Evolutionary conservation across 2,329 filamentous ascomycete species (phyloP).

Genomic region (Penicillium concentricum): DNA sequence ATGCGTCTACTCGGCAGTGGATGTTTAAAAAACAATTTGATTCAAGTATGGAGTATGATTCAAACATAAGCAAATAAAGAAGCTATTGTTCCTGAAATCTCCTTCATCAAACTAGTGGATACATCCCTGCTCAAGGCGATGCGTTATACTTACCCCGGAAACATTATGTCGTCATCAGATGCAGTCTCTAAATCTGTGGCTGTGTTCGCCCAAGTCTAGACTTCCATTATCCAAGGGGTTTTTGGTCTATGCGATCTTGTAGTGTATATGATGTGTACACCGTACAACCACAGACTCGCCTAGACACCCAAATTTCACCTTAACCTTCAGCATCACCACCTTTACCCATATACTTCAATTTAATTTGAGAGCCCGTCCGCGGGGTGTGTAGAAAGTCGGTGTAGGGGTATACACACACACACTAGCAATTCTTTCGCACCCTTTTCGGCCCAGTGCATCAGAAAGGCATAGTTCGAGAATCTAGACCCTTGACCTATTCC

Average conservation of each 20-base stretch:
- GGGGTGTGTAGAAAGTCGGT: not conserved
- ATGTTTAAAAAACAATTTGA: not conserved
- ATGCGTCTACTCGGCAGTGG: not conserved
- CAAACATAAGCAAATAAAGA: not conserved
- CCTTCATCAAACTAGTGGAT: not conserved
- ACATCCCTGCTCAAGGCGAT: not conserved
- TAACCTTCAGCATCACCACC: not conserved
- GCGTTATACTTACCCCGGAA: not conserved
- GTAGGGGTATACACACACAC: not conserved
- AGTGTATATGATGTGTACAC: not conserved
- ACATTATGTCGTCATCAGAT: not conserved
- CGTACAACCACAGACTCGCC: not conserved
- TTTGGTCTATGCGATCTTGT: not conserved
- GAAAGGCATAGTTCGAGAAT: not conserved
- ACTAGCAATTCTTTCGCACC: not conserved
- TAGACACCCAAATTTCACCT: not conserved
- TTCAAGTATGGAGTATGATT: not conserved
- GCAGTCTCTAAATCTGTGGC: not conserved
- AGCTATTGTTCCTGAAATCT: not conserved
- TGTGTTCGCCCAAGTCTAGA: not conserved
- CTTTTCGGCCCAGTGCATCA: not conserved
- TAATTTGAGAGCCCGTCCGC: not conserved
- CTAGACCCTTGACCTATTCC: not conserved
- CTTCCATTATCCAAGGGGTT: not conserved
- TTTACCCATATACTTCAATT: too few species aligned